A percentile compares a stretch with the other conserved stretches of the same genome.
phyloP scores from a whole-genome alignment of 345 rosid genomes.

The Melastoma malabathricum region DNA sequence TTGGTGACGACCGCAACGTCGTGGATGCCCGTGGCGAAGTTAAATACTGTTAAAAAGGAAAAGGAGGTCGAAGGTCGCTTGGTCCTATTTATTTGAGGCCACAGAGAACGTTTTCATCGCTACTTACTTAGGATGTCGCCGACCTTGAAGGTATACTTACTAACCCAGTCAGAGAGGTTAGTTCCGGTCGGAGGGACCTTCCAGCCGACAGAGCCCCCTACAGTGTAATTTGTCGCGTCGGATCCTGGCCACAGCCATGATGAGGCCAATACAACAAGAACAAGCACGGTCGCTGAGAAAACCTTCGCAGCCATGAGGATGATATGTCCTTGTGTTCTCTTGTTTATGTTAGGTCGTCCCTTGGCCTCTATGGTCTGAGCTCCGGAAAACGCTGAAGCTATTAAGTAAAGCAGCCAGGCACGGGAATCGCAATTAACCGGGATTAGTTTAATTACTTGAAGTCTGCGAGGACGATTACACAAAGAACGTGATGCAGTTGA shows the following conservation, averaged over 20 bases:
- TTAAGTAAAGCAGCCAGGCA: no score
- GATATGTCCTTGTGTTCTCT: background rate
- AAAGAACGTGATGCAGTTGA: no score
- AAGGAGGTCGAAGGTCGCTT: background rate
- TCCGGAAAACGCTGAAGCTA: no score
- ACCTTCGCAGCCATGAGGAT: background rate
- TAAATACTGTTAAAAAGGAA: conserved; percentile 25
- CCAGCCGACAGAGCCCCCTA: conserved; percentile 11
- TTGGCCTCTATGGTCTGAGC: no score
- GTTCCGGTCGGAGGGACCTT: conserved; percentile 1
- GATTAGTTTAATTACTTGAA: no score
- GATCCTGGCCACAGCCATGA: background rate
- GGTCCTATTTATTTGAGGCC: background rate
- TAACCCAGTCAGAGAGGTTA: conserved; percentile 3
- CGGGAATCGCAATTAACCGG: no score
- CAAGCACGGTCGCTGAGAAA: background rate
- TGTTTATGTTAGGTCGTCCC: conserved; percentile 1
- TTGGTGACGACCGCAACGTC: conserved; percentile 35
- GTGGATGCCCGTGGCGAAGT: conserved; percentile 29
- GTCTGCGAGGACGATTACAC: no score
- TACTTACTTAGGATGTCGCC: conserved; percentile 8
- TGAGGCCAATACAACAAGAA: background rate
- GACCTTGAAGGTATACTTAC: background rate
- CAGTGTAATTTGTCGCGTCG: conserved; percentile 7
- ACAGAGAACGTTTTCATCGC: background rate